phyloP scores from a whole-genome alignment of 768 basidiomycete species.

The Pleurotus platypus region DNA sequence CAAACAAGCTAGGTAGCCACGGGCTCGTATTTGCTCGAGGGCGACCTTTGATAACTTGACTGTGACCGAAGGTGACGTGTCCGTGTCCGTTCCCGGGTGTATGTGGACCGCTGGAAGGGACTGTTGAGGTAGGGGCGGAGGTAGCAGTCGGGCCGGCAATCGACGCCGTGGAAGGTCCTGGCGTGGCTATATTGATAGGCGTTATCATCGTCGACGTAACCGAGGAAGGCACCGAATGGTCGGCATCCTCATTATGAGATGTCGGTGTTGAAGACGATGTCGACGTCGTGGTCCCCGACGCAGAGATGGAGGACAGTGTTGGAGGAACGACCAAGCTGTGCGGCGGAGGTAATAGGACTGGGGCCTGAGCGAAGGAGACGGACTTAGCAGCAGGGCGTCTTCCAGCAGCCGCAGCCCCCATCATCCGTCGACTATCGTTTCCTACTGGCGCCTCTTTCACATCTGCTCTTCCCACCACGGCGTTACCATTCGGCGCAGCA shows the following conservation, averaged over 20 bases:
- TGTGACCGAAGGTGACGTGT: slow-evolving; percentile 9
- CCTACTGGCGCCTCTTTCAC: slow-evolving; percentile 14
- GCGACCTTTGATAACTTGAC: slow-evolving; percentile 35
- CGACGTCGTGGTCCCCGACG: background rate
- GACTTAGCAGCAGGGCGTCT: slow-evolving; percentile 48
- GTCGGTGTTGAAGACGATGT: background rate
- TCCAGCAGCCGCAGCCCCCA: slow-evolving; percentile 9
- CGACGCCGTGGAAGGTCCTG: background rate
- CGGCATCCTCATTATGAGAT: background rate
- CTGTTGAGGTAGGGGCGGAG: background rate
- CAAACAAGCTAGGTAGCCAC: slow-evolving; percentile 55
- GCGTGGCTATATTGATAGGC: background rate
- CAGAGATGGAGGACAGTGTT: background rate
- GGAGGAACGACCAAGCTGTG: background rate
- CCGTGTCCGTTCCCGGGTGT: background rate
- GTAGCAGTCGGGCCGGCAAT: background rate
- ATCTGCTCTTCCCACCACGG: slow-evolving; percentile 21
- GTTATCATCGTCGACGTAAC: background rate
- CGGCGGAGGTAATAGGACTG: slow-evolving; percentile 12
- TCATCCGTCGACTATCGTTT: slow-evolving; percentile 20
- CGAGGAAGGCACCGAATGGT: background rate
- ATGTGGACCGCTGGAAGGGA: background rate
- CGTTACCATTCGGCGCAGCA: slow-evolving; percentile 22
- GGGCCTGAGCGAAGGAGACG: slow-evolving; percentile 39
- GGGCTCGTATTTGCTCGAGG: slow-evolving; percentile 73